Conservation (phyloP, 2,329 filamentous ascomycete genomes). For the Colletotrichum magnum region DNA sequence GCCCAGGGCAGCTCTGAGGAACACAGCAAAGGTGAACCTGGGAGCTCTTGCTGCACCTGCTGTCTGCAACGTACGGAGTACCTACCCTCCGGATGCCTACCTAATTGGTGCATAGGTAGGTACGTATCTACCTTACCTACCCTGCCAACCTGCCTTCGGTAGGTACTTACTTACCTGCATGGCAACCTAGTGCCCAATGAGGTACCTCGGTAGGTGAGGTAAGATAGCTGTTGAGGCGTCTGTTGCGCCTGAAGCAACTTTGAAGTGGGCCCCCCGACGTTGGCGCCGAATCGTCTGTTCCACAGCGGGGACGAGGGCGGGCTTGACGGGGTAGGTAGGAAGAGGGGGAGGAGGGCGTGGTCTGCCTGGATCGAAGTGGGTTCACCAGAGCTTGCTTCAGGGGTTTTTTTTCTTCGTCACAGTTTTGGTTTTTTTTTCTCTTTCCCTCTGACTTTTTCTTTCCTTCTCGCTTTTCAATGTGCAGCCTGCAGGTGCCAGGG, state of each 20-base stretch:
- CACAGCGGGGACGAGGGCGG: conserved; percentile 33
- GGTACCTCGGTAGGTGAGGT: no score
- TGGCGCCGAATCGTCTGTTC: conserved; percentile 39
- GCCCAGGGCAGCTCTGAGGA: background rate
- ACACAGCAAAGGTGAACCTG: conserved; percentile 31
- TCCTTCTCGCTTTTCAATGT: background rate
- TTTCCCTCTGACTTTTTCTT: background rate
- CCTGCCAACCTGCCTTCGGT: no score
- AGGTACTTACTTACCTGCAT: no score
- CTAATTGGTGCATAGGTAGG: no score
- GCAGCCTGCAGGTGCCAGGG: background rate
- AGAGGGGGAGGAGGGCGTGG: background rate
- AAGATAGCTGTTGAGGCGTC: no score
- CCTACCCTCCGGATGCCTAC: background rate
- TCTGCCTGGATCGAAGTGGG: conserved; percentile 7
- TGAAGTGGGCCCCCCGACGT: conserved; percentile 25
- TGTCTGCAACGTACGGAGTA: conserved; percentile 29
- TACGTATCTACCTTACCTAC: no score
- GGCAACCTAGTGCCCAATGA: no score
- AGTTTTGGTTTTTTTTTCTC: no score
- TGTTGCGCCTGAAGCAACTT: no score
- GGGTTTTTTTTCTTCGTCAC: background rate
- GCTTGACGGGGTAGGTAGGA: conserved; percentile 18
- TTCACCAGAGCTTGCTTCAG: conserved; percentile 13
- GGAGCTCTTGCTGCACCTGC: conserved; percentile 21